Percentiles rank a stretch among this genome's conserved stretches.
Evolutionary conservation across 768 basidiomycete species (phyloP).

Genomic region (Termitomyces sp.): DNA sequence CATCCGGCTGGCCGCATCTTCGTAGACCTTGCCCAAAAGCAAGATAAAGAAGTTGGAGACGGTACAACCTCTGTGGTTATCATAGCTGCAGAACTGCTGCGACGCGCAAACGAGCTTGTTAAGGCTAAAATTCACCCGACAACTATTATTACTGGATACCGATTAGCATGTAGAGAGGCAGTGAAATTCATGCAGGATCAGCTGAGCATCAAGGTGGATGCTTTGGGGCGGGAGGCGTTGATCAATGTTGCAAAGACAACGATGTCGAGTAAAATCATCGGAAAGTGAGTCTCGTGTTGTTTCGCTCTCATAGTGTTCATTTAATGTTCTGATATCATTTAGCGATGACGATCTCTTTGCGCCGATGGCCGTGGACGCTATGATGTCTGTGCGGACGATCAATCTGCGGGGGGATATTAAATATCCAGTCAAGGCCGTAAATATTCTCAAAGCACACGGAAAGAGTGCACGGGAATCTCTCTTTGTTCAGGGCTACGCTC

Average conservation of each 20-base stretch:
- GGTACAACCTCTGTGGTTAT: constrained; percentile 99
- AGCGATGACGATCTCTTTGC: constrained; percentile 98
- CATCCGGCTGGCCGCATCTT: constrained; percentile 97
- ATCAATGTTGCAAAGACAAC: constrained; percentile 97
- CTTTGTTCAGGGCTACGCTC: constrained; percentile 92
- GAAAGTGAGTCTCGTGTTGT: constrained; percentile 60
- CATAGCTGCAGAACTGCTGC: constrained; percentile 93
- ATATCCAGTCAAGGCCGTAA: constrained; percentile 99
- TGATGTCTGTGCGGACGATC: constrained; percentile 93
- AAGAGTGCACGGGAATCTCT: constrained; percentile 92
- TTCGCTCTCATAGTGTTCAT: not conserved
- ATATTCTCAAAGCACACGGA: constrained; percentile 96
- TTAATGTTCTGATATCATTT: not conserved
- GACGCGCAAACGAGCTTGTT: constrained; percentile 95
- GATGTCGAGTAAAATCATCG: constrained; percentile 99
- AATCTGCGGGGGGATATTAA: constrained; percentile 94
- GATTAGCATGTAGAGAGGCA: constrained; percentile 94
- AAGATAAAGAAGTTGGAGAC: constrained; percentile 99
- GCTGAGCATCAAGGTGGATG: constrained; percentile 89
- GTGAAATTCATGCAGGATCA: constrained; percentile 98
- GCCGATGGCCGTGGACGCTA: constrained; percentile 98
- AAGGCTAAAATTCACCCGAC: constrained; percentile 99
- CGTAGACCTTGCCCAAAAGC: constrained; percentile 97
- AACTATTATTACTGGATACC: constrained; percentile 97
- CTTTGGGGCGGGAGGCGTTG: constrained; percentile 86